These are phyloP conservation scores for Phytophthora constricta DNA, from an alignment of 352 stramenopile species.

Conservation along the genomic window DNA sequence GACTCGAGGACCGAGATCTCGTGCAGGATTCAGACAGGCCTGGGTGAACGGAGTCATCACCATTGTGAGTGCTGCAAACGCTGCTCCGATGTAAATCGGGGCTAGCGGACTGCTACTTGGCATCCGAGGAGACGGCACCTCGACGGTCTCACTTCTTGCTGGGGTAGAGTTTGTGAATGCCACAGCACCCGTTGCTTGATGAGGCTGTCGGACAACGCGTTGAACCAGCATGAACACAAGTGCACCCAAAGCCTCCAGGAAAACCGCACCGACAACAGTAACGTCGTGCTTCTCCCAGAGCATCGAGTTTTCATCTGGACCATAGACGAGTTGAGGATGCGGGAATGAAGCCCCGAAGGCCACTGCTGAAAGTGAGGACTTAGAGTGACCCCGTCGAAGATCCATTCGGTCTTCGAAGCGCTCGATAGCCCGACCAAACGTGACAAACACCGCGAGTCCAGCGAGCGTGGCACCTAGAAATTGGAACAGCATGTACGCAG, in stretches of 20 bases:
- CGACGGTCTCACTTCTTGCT: conserved; percentile 6
- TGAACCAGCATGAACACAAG: conserved; percentile 69
- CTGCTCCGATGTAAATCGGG: conserved; percentile 61
- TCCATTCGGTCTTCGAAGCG: conserved; percentile 54
- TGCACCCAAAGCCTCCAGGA: conserved; percentile 69
- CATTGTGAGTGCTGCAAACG: conserved; percentile 55
- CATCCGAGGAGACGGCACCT: conserved; percentile 17
- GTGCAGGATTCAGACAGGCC: conserved; percentile 75
- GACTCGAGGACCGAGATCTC: conserved; percentile 77
- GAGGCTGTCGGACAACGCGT: conserved; percentile 51
- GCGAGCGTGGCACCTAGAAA: conserved; percentile 56
- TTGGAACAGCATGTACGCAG: conserved; percentile 69
- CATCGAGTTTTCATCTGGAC: neutral
- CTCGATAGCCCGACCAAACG: conserved; percentile 59
- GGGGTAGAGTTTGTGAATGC: conserved; percentile 25
- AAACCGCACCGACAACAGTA: conserved; percentile 43
- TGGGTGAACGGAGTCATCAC: conserved; percentile 72
- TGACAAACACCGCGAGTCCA: conserved; percentile 45
- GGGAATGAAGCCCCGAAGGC: conserved; percentile 78
- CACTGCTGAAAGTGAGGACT: conserved; percentile 63
- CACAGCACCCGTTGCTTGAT: conserved; percentile 18
- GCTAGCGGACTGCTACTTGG: conserved; percentile 22
- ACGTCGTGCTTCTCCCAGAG: conserved; percentile 37
- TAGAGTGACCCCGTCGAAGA: conserved; percentile 41
- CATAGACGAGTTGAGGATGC: conserved; percentile 49